A percentile compares a stretch with the other conserved stretches of the same genome.
Conservation (phyloP, 2,329 filamentous ascomycete genomes). For the Endothia cerciana region DNA sequence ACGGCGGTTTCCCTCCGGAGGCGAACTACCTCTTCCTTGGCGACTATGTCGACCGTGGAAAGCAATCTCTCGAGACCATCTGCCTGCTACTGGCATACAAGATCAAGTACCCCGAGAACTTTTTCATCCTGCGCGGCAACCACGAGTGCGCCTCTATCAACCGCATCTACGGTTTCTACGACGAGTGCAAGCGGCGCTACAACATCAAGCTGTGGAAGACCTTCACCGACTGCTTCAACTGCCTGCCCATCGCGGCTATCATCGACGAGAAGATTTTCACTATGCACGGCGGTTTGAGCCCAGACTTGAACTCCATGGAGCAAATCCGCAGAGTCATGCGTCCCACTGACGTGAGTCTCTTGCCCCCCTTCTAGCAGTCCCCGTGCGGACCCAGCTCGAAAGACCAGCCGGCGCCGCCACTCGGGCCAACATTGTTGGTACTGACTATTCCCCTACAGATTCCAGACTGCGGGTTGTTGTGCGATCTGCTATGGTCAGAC, state of each 20-base stretch:
- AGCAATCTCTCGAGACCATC: slow-evolving; percentile 98
- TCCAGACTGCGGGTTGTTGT: slow-evolving; percentile 94
- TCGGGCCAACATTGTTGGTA: not conserved
- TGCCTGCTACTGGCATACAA: slow-evolving; percentile 97
- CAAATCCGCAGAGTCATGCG: slow-evolving; percentile 99
- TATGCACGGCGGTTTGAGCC: slow-evolving; percentile 97
- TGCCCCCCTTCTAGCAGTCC: slow-evolving; percentile 19
- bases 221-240: slow-evolving; percentile 99
- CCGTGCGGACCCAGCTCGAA: not conserved
- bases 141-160: slow-evolving; percentile 99
- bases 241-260: slow-evolving; percentile 95
- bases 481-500: slow-evolving; percentile 97
- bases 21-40: slow-evolving; percentile 99
- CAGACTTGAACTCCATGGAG: slow-evolving; percentile 99
- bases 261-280: slow-evolving; percentile 99
- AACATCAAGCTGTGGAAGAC: slow-evolving; percentile 99
- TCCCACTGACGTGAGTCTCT: slow-evolving; percentile 86
- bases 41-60: slow-evolving; percentile 98
- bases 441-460: slow-evolving; percentile 66
- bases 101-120: slow-evolving; percentile 99
- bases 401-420: not conserved
- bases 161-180: slow-evolving; percentile 99
- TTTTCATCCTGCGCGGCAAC: slow-evolving; percentile 97
- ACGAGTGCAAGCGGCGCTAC: slow-evolving; percentile 98
- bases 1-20: slow-evolving; percentile 96